Base-by-base conservation (phyloP, 108 stramenopile genomes). In the Craspedostauros australis region DNA sequence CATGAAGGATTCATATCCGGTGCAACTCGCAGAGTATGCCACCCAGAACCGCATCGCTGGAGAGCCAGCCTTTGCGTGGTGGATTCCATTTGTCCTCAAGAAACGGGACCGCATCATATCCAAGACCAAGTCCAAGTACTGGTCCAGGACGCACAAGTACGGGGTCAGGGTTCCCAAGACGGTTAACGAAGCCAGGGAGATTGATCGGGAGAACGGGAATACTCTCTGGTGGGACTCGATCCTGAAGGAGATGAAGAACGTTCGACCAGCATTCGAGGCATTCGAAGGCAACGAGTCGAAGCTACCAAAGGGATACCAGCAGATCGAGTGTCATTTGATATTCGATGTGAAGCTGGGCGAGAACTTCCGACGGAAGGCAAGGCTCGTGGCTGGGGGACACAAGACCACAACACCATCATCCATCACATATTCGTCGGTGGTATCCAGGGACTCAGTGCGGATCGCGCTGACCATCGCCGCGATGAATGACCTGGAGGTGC, bases 31-130 rank as follows among this genome's bases (percentile, higher is more conserved):
- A 9, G 62, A 68, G 27, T 72, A 72, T 59, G 70, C 50, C 0
- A 33, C 28, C 1, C 46, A 26, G 0, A 46, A 54, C 3, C 28
- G 36, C 3, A 60, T 75, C 23, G 18, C 14, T 0, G 45, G 69
- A n/a, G 63, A 69, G 39, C 63, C 57, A 26, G 67, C 68, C 5
- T 75, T 70, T 50, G 49, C 33, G 6, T 75, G 74, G 74, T 75
- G 74, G 74, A 59, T 66, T 0, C 50, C 48, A 2, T 37, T 44
- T 16, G 18, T 16, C 23, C 18, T 70, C 0, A 5, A 39, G 1
- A 64, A 64, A 30, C 14, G 12, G 21, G 27, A 60, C 9, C 3
- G 62, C 8, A 60, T 66, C 0, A 61, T 72, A 8, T 29, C 31
- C 24, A 72, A 64, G 24, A 23, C 41, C 16, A 65, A 65, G 30